These are phyloP conservation scores for Phaeoacremonium minimum DNA, from an alignment of 2,329 filamentous ascomycete genomes.

Conservation along the genomic window DNA sequence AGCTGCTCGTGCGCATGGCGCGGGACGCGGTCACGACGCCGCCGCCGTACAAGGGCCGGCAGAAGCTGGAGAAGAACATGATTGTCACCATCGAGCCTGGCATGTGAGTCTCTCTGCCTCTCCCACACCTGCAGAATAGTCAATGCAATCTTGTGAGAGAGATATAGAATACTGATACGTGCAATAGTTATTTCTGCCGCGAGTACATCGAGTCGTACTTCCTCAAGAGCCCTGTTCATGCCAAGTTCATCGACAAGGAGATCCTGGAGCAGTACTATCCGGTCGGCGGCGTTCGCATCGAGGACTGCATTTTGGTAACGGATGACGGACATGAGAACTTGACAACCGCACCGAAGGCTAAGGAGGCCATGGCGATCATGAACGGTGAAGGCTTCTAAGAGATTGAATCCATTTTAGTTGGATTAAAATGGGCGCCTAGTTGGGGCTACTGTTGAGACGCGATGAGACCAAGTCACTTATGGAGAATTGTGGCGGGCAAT, in stretches of 20 bases:
- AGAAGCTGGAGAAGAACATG: conserved; percentile 54
- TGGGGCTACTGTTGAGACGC: too few relatives aligned
- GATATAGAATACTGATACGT: conserved; percentile 1
- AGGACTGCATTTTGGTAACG: conserved; percentile 84
- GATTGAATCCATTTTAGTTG: too few relatives aligned
- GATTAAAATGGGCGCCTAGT: too few relatives aligned
- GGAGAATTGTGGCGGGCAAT: too few relatives aligned
- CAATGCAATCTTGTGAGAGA: background rate
- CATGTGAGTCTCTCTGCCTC: conserved; percentile 32
- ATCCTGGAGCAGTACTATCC: conserved; percentile 66
- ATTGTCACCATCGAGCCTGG: conserved; percentile 79
- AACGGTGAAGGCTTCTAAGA: too few relatives aligned
- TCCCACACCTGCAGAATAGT: background rate
- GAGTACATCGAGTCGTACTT: conserved; percentile 70
- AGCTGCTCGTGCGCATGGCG: conserved; percentile 18
- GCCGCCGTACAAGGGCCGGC: conserved; percentile 24
- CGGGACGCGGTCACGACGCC: conserved; percentile 11
- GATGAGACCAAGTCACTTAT: too few relatives aligned
- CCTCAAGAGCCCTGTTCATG: conserved; percentile 52
- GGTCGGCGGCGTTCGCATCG: conserved; percentile 87
- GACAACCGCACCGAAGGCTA: conserved; percentile 72
- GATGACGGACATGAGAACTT: conserved; percentile 77
- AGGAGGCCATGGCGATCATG: conserved; percentile 63
- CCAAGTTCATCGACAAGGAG: conserved; percentile 59
- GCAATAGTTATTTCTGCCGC: conserved; percentile 64